Conservation (phyloP, 2,329 filamentous ascomycete species). For the Coniosporium tulheliwenetii region DNA sequence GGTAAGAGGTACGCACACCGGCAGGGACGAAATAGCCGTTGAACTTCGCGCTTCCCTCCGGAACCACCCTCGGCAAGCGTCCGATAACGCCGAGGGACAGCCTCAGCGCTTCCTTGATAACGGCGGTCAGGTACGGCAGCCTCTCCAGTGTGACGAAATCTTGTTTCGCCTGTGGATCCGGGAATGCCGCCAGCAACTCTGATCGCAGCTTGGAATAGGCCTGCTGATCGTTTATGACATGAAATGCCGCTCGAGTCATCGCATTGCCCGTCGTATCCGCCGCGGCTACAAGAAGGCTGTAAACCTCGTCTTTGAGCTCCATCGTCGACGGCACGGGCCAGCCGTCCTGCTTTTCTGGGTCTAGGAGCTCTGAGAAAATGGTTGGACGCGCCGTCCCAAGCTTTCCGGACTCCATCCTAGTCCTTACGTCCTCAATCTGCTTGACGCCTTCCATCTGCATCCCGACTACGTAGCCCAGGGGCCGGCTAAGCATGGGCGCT, state of each 20-base stretch:
- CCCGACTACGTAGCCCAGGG: conserved; percentile 6
- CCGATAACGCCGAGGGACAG: conserved; percentile 17
- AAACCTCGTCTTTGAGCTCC: conserved; percentile 14
- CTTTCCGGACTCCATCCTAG: conserved; percentile 6
- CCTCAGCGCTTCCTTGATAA: conserved; percentile 22
- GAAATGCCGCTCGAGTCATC: conserved; percentile 15
- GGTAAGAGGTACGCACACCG: conserved; percentile 10
- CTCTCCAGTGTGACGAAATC: conserved; percentile 16
- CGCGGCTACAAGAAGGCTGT: conserved; percentile 13
- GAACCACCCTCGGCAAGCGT: conserved; percentile 18
- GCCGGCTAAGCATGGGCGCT: conserved; percentile 8
- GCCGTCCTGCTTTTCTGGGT: conserved; percentile 6
- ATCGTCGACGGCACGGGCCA: conserved; percentile 8
- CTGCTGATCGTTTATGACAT: conserved; percentile 12
- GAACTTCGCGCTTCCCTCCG: conserved; percentile 14
- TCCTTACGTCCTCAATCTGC: conserved; percentile 8
- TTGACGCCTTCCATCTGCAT: conserved; percentile 8
- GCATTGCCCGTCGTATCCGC: conserved; percentile 20
- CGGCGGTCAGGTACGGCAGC: conserved; percentile 18
- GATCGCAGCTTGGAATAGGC: conserved; percentile 11
- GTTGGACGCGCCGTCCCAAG: conserved; percentile 7
- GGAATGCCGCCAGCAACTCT: conserved; percentile 16
- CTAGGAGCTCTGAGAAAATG: conserved; percentile 14
- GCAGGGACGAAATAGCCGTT: conserved; percentile 16
- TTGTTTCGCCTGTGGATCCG: conserved; percentile 11